These are phyloP conservation scores for Leishmania braziliensis DNA, from an alignment of 208 protist genomes.

Conservation along the genomic window DNA sequence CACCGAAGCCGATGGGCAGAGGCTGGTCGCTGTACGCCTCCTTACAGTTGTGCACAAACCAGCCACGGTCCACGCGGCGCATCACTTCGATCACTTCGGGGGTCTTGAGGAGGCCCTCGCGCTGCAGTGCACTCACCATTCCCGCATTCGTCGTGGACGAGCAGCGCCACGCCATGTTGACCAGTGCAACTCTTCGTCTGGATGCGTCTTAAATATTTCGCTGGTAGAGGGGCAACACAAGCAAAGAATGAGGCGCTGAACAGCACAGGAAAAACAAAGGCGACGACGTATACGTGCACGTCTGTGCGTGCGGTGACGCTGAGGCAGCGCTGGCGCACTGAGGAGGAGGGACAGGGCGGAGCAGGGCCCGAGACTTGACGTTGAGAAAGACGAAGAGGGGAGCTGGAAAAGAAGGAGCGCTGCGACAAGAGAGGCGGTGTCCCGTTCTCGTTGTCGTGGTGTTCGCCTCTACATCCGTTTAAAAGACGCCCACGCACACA, in stretches of 20 bases:
- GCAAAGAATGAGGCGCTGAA: neutral
- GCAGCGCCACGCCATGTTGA: conserved; percentile 79
- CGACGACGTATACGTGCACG: neutral
- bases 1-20: conserved; percentile 78
- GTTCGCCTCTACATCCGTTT: neutral
- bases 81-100: conserved; percentile 59
- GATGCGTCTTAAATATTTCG: neutral
- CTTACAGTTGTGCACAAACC: conserved; percentile 51
- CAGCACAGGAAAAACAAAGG: neutral
- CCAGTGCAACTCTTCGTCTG: neutral
- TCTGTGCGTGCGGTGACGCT: neutral
- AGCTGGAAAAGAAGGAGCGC: neutral
- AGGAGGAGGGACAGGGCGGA: neutral
- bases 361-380: neutral
- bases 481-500: neutral
- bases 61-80: conserved; percentile 71
- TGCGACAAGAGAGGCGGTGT: neutral
- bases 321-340: neutral
- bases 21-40: conserved; percentile 77
- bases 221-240: conserved; percentile 3
- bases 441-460: neutral
- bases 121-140: conserved; percentile 61
- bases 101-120: conserved; percentile 54
- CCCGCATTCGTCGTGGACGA: conserved; percentile 66
- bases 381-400: neutral